These are phyloP conservation scores for Neovahlkampfia damariscottae DNA, from an alignment of 78 protist genomes.

Conservation along the genomic window DNA sequence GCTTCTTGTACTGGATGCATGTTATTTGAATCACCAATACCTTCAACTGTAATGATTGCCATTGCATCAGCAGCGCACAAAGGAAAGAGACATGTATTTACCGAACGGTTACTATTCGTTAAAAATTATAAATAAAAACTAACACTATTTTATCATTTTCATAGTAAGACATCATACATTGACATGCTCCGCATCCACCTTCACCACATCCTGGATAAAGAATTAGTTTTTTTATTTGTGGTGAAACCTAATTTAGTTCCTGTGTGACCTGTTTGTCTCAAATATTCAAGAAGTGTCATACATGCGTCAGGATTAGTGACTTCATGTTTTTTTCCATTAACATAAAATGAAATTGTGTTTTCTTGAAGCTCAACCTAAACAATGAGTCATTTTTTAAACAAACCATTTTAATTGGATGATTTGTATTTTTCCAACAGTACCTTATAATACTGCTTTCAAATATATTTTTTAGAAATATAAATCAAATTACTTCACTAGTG, in stretches of 20 bases:
- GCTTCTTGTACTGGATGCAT: conserved; percentile 32
- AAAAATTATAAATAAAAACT: no score
- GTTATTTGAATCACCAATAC: conserved; percentile 16
- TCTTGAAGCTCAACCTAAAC: no score
- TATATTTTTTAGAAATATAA: no score
- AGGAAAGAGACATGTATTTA: conserved; percentile 39
- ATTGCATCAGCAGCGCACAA: conserved; percentile 23
- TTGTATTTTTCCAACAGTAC: no score
- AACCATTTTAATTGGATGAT: no score
- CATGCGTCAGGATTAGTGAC: not conserved
- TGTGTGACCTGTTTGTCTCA: conserved; percentile 5
- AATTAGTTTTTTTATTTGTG: no score
- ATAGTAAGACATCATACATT: not conserved
- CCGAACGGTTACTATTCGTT: no score
- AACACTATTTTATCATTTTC: not conserved
- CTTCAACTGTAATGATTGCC: conserved; percentile 41
- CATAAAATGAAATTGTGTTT: not conserved
- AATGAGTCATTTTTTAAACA: no score
- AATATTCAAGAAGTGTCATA: not conserved
- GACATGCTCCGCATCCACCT: conserved; percentile 56
- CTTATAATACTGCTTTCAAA: no score
- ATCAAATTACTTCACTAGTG: no score
- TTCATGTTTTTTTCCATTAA: not conserved
- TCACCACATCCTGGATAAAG: conserved; percentile 35
- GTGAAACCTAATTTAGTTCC: conserved; percentile 6